Percentiles rank a stretch among this genome's conserved stretches.
These are phyloP conservation scores for Mortierella sp. DNA, from an alignment of 371 early-diverging fungal species.

Conservation along the genomic window DNA sequence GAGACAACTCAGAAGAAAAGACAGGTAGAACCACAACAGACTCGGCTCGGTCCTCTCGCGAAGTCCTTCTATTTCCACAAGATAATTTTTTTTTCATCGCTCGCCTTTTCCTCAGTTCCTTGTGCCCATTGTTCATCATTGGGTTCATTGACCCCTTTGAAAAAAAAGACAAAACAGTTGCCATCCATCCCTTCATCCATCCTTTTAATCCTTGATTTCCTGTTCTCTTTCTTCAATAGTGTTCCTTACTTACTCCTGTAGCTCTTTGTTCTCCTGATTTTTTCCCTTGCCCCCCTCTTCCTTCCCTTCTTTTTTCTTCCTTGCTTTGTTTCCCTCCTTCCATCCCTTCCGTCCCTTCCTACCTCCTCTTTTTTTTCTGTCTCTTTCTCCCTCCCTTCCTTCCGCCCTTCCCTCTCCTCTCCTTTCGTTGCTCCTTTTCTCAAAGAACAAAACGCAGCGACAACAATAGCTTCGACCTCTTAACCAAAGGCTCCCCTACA, in stretches of 20 bases:
- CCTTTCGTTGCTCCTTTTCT: constrained; percentile 6
- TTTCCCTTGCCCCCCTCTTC: not conserved
- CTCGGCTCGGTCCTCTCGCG: not conserved
- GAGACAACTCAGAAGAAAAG: not conserved
- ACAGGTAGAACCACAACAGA: not conserved
- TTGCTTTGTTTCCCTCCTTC: not conserved
- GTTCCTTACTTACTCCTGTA: constrained; percentile 2
- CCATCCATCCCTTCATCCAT: not conserved
- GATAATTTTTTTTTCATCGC: too few species aligned
- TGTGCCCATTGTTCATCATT: not conserved
- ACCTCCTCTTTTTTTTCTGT: not conserved
- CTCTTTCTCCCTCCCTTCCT: constrained; percentile 12
- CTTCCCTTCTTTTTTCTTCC: constrained; percentile 12
- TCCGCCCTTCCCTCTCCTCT: constrained; percentile 4
- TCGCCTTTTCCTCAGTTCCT: not conserved
- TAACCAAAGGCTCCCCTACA: constrained; percentile 8
- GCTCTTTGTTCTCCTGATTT: constrained; percentile 7
- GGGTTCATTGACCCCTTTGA: not conserved
- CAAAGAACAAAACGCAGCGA: not conserved
- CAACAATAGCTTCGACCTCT: not conserved
- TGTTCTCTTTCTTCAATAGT: not conserved
- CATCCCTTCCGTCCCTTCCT: constrained; percentile 3
- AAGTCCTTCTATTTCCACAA: too few species aligned
- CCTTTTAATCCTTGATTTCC: constrained; percentile 7
- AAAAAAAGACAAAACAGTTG: constrained; percentile 17